These are phyloP conservation scores for Corchorus olitorius DNA, from an alignment of 345 rosid species.

Conservation along the genomic window DNA sequence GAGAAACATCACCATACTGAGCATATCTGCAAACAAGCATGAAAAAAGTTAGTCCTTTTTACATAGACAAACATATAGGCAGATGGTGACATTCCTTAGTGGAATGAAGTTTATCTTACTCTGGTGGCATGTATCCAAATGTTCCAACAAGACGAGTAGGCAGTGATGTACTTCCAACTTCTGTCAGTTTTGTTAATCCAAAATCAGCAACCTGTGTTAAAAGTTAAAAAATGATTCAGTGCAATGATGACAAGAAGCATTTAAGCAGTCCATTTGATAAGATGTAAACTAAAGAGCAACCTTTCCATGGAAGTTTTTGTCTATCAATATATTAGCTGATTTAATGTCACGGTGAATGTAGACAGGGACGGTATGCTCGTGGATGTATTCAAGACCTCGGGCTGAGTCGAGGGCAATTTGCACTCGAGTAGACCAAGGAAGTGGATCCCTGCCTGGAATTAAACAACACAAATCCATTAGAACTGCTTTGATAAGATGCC, in stretches of 20 bases:
- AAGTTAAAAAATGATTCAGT: constrained; percentile 14
- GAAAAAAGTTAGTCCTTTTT: constrained; percentile 3
- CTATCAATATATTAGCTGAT: constrained; percentile 94
- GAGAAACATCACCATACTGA: constrained; percentile 83
- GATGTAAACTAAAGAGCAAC: constrained; percentile 32
- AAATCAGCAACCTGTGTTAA: constrained; percentile 87
- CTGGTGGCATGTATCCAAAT: constrained; percentile 99
- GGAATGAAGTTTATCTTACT: constrained; percentile 49
- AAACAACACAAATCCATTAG: constrained; percentile 19
- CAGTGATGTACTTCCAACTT: constrained; percentile 71
- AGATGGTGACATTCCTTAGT: not conserved
- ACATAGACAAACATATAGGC: not conserved
- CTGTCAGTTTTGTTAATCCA: constrained; percentile 86
- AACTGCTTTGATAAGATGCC: constrained; percentile 16
- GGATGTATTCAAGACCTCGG: constrained; percentile 96
- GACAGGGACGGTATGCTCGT: constrained; percentile 97
- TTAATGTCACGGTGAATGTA: constrained; percentile 96
- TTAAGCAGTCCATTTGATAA: constrained; percentile 6
- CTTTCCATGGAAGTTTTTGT: constrained; percentile 85
- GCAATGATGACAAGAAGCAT: constrained; percentile 10
- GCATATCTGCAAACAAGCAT: constrained; percentile 63
- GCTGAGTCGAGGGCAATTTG: constrained; percentile 98
- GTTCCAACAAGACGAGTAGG: constrained; percentile 89
- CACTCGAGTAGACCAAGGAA: constrained; percentile 83
- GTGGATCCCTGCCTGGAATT: constrained; percentile 67